phyloP scores from a whole-genome alignment of 2,329 filamentous ascomycete species.

The Diaporthe citriasiana region DNA sequence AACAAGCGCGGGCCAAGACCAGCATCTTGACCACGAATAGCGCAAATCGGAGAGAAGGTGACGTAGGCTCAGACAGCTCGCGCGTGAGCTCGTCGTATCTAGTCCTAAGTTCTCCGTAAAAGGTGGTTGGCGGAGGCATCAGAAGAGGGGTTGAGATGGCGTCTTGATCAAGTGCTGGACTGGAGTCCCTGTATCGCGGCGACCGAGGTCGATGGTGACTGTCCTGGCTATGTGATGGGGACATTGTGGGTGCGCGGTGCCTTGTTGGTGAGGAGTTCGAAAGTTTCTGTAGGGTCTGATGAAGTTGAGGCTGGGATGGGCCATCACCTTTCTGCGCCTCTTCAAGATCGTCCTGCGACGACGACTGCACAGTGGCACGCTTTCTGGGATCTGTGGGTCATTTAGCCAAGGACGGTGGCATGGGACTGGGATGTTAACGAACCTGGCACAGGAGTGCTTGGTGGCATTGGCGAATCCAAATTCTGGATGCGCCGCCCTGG shows the following conservation, averaged over 20 bases:
- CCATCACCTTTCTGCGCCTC: constrained; percentile 45
- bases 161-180: constrained; percentile 12
- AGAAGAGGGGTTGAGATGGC: constrained; percentile 59
- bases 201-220: constrained; percentile 44
- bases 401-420: constrained; percentile 29
- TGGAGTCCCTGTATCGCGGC: constrained; percentile 42
- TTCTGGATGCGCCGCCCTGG: constrained; percentile 65
- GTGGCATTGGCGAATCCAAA: constrained; percentile 66
- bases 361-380: constrained; percentile 50
- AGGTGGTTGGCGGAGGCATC: constrained; percentile 63
- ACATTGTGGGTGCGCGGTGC: constrained; percentile 53
- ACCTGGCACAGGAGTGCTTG: constrained; percentile 65
- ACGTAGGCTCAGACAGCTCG: constrained; percentile 21
- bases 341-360: constrained; percentile 51
- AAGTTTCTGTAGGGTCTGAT: constrained; percentile 52
- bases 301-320: constrained; percentile 48
- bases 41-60: constrained; percentile 63
- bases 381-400: constrained; percentile 51
- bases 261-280: constrained; percentile 49
- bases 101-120: constrained; percentile 50
- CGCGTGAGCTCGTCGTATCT: constrained; percentile 18
- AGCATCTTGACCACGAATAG: constrained; percentile 79
- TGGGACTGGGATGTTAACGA: constrained; percentile 39
- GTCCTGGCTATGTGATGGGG: constrained; percentile 59
- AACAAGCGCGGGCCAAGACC: constrained; percentile 76